Base-by-base conservation (phyloP, 257 asterid species). In the Solanum phureja region DNA sequence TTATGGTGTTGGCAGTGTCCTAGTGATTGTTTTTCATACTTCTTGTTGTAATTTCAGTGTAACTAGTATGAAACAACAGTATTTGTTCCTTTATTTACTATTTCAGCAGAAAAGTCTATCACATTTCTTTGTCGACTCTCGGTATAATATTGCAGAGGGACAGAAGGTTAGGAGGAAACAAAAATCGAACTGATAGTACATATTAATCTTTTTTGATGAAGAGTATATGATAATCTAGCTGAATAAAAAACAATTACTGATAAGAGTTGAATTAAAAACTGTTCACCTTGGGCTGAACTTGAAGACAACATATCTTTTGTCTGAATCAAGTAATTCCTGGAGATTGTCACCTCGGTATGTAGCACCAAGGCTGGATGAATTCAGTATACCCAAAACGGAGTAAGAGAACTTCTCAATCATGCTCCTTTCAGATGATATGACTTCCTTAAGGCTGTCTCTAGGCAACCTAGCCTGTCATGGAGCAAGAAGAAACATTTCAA, bases 331-430 rank as follows among this genome's bases (percentile, higher is more conserved):
- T 84, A 97, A 75, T 66, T 94, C 98, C 92, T 88, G 89, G 72
- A 97, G 96, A 90, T 92, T 91, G 66, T 93, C 90, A 88, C 92
- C 91, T 84, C 94, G 97, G 46, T 90, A 93, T 52, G 93, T 89
- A 86, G 92, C 89, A 87, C 88, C 90, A 87, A 84, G 90, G 86
- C 83, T 84, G 49, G 95, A 93, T 84, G 98, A 92, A 90, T 88
- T 90, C 88, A 95, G 81, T 92, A 95, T 88, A 88, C 92, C 94
- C 88, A 98, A 93, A 90, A 95, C 98, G 2, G 98, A 91, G 88
- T 93, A 91, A 89, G 95, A 89, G 7, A 89, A 93, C 88, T 91
- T 94, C 86, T 88, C 88, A 71, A 95, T 82, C 89, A 89, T 87
- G 87, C 83, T 93, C 90, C 92, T 90, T 58, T 95, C 96, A 27